phyloP scores from a whole-genome alignment of 352 stramenopile genomes.

The Phytophthora nicotianae region DNA sequence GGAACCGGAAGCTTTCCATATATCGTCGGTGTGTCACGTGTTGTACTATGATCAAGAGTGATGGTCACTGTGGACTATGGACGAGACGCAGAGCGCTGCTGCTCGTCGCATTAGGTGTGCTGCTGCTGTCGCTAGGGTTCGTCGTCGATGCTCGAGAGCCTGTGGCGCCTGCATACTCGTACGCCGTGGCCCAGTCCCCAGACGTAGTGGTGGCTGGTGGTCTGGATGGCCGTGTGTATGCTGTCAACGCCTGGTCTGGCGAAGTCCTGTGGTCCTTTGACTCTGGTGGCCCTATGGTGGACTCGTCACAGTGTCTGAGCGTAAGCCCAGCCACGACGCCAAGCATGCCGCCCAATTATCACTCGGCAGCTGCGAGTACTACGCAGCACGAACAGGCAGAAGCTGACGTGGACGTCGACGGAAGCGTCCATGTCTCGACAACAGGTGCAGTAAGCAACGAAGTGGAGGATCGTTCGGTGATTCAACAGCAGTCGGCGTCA shows the following conservation, averaged over 20 bases:
- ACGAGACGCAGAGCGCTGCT: constrained; percentile 16
- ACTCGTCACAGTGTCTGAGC: constrained; percentile 54
- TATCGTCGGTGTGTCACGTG: constrained; percentile 8
- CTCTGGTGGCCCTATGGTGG: constrained; percentile 82
- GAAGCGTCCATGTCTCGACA: constrained; percentile 28
- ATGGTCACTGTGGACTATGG: constrained; percentile 8
- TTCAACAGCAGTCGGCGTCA: constrained; percentile 32
- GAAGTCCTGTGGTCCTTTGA: constrained; percentile 84
- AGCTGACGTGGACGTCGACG: constrained; percentile 33
- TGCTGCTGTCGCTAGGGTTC: not conserved
- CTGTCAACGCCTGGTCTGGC: constrained; percentile 80
- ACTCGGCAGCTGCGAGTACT: constrained; percentile 9
- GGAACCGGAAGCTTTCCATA: constrained; percentile 3
- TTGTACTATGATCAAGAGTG: constrained; percentile 24
- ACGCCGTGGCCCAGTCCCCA: constrained; percentile 18
- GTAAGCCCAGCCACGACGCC: constrained; percentile 10
- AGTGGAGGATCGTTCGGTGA: constrained; percentile 33
- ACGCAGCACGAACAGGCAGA: constrained; percentile 3
- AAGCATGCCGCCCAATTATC: constrained; percentile 20
- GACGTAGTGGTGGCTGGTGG: constrained; percentile 77
- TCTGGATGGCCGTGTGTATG: constrained; percentile 77
- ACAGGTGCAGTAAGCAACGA: constrained; percentile 7
- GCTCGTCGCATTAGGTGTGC: constrained; percentile 7
- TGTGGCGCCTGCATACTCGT: constrained; percentile 23
- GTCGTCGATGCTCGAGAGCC: not conserved